phyloP scores from a whole-genome alignment of 352 stramenopile genomes.

The Peronosclerospora sorghi region DNA sequence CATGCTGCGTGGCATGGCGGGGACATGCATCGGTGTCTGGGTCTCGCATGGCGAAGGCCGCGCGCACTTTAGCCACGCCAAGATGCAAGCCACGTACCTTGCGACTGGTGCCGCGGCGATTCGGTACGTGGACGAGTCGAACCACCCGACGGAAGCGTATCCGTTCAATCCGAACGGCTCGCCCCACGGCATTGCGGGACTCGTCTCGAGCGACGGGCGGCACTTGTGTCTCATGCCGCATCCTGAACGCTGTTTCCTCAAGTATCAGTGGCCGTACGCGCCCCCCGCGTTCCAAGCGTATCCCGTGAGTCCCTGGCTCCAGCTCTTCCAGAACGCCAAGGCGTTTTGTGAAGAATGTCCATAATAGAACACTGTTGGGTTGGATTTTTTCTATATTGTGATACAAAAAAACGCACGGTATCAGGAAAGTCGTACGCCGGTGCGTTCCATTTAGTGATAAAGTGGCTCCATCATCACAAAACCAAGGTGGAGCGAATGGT shows the following conservation, averaged over 20 bases:
- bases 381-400: no score
- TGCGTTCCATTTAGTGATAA: no score
- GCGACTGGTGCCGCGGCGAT: conserved; percentile 90
- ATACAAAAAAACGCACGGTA: no score
- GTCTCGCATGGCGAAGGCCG: conserved; percentile 88
- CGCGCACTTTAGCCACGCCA: conserved; percentile 93
- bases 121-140: conserved; percentile 95
- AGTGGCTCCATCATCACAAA: no score
- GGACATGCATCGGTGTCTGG: conserved; percentile 96
- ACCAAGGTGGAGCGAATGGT: no score
- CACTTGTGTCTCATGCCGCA: conserved; percentile 99
- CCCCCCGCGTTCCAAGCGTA: conserved; percentile 74
- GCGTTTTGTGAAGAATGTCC: conserved; percentile 90
- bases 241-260: conserved; percentile 94
- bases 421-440: no score
- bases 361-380: no score
- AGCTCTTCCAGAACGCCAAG: conserved; percentile 98
- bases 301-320: conserved; percentile 90
- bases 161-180: conserved; percentile 99
- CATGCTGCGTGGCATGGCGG: conserved; percentile 98
- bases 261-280: conserved; percentile 97
- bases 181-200: conserved; percentile 90
- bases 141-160: conserved; percentile 92
- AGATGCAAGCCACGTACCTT: conserved; percentile 83
- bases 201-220: conserved; percentile 94